A percentile compares a stretch with the other conserved stretches of the same genome.
phyloP scores from a whole-genome alignment of 2,329 filamentous ascomycete genomes.

The Calonectria hawksworthii region DNA sequence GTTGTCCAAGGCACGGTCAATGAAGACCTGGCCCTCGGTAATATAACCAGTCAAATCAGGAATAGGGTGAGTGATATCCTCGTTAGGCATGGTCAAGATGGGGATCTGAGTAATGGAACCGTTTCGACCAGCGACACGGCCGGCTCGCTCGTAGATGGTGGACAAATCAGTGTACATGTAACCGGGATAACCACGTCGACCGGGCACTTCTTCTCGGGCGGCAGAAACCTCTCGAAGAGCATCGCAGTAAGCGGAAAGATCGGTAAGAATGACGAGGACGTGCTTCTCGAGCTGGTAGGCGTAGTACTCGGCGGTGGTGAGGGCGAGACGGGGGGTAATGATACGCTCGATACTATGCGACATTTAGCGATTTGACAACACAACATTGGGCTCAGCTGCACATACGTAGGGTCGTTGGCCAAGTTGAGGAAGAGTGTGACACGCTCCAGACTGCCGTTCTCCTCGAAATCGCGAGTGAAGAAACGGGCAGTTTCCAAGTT shows the following conservation, averaged over 20 bases:
- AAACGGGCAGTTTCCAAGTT: constrained; percentile 99
- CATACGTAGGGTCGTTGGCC: constrained; percentile 97
- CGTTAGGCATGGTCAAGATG: constrained; percentile 99
- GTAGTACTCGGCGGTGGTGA: constrained; percentile 99
- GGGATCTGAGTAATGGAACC: constrained; percentile 99
- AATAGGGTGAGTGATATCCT: constrained; percentile 99
- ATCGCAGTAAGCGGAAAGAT: constrained; percentile 98
- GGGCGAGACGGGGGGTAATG: constrained; percentile 96
- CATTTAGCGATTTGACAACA: constrained; percentile 18
- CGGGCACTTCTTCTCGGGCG: constrained; percentile 97
- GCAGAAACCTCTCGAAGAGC: constrained; percentile 98
- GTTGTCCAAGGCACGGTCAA: constrained; percentile 94
- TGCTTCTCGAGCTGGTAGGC: constrained; percentile 99
- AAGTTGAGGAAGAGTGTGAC: constrained; percentile 98
- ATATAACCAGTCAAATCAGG: constrained; percentile 99
- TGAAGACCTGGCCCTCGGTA: constrained; percentile 98
- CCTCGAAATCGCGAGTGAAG: constrained; percentile 98
- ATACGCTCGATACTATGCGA: constrained; percentile 92
- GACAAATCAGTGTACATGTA: constrained; percentile 99
- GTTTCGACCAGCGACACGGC: constrained; percentile 96
- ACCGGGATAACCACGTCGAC: constrained; percentile 99
- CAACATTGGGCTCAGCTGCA: constrained; percentile 35
- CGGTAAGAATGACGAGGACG: constrained; percentile 97
- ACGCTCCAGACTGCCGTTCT: constrained; percentile 98
- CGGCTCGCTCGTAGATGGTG: constrained; percentile 99